Evolutionary conservation across 2,329 filamentous ascomycete genomes (phyloP).

Genomic region (Fusarium drepaniforme): DNA sequence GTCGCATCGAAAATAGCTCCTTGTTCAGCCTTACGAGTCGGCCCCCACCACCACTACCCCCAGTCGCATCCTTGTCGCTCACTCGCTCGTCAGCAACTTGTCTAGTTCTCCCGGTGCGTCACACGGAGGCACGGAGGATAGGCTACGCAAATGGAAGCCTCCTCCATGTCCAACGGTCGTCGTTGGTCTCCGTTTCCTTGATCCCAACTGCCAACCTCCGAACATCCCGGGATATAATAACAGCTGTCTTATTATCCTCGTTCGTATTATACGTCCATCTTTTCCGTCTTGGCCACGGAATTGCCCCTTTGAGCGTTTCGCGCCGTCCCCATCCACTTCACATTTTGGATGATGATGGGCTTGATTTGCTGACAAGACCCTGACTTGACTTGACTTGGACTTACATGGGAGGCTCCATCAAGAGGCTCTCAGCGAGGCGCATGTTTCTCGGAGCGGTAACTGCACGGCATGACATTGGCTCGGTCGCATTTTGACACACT

Average conservation of each 20-base stretch:
- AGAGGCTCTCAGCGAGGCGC: slow-evolving; percentile 5
- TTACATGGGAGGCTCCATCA: slow-evolving; percentile 4
- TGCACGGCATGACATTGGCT: slow-evolving; percentile 17
- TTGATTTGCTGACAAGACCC: slow-evolving; percentile 30
- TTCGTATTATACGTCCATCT: neutral
- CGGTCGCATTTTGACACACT: slow-evolving; percentile 12
- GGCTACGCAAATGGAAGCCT: slow-evolving; percentile 22
- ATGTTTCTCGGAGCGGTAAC: neutral
- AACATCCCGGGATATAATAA: slow-evolving; percentile 15
- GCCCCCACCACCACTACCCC: slow-evolving; percentile 40
- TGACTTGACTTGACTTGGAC: slow-evolving; percentile 28
- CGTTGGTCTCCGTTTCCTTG: slow-evolving; percentile 2
- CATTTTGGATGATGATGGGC: slow-evolving; percentile 16
- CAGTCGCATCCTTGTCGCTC: slow-evolving; percentile 32
- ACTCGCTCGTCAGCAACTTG: slow-evolving; percentile 25
- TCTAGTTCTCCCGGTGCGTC: slow-evolving; percentile 16
- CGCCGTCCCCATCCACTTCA: slow-evolving; percentile 21
- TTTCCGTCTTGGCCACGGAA: slow-evolving; percentile 11
- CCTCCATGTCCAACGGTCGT: slow-evolving; percentile 17
- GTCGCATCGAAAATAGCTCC: slow-evolving; percentile 33
- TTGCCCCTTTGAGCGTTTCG: slow-evolving; percentile 3
- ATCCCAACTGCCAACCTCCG: neutral
- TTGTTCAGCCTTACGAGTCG: slow-evolving; percentile 46
- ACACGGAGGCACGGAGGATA: slow-evolving; percentile 19
- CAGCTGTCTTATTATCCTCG: slow-evolving; percentile 4